These are phyloP conservation scores for Boletus vinaceobasis DNA, from an alignment of 768 basidiomycete genomes.

Conservation along the genomic window DNA sequence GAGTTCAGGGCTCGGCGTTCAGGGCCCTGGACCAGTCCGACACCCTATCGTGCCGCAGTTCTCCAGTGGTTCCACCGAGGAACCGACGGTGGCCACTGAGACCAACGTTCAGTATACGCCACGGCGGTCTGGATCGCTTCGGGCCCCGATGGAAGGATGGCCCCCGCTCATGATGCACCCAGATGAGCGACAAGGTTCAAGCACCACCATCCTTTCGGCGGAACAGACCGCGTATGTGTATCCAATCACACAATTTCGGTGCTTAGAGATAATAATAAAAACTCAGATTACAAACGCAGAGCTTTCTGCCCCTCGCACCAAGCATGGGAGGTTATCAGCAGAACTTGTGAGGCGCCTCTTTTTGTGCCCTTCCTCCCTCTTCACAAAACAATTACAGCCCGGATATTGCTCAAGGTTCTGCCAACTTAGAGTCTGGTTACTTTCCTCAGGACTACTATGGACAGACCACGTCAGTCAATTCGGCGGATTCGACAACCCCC, in stretches of 20 bases:
- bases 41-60: background rate
- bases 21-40: conserved; percentile 8
- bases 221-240: conserved; percentile 14
- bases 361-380: background rate
- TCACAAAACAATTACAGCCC: conserved; percentile 11
- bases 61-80: conserved; percentile 7
- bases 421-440: background rate
- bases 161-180: background rate
- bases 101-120: background rate
- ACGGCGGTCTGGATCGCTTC: conserved; percentile 6
- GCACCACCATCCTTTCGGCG: background rate
- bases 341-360: conserved; percentile 13
- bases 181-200: conserved; percentile 7
- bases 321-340: conserved; percentile 5
- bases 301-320: background rate
- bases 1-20: conserved; percentile 5
- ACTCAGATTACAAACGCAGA: conserved; percentile 4
- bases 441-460: conserved; percentile 7
- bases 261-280: background rate
- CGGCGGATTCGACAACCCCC: background rate
- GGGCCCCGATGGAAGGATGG: conserved; percentile 2
- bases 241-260: background rate
- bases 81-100: conserved; percentile 1
- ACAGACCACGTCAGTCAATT: conserved; percentile 13
- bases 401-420: background rate